A percentile compares a stretch with the other conserved stretches of the same genome.
These are phyloP conservation scores for Yarrowia yakushimensis DNA, from an alignment of 805 yeast genomes.

Conservation along the genomic window DNA sequence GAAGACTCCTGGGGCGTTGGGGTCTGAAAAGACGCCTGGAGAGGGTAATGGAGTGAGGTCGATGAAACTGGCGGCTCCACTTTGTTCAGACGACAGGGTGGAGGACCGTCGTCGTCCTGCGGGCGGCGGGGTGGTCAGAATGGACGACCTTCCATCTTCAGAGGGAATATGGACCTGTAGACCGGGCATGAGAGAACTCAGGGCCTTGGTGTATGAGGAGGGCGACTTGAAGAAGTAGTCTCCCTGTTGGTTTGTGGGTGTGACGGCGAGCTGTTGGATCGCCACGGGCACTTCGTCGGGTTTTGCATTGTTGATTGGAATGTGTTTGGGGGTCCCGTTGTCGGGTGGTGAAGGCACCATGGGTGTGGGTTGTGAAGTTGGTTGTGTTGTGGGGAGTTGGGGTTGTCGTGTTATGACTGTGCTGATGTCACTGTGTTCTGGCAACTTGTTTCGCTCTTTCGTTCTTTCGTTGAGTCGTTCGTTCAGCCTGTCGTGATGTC, in stretches of 20 bases:
- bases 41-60: conserved; percentile 33
- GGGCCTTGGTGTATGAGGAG: not conserved
- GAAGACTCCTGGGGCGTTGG: conserved; percentile 25
- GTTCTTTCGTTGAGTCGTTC: no score
- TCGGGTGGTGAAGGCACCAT: conserved; percentile 2
- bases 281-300: conserved; percentile 1
- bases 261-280: conserved; percentile 9
- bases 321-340: not conserved
- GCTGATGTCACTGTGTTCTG: no score
- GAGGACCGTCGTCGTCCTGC: not conserved
- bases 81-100: not conserved
- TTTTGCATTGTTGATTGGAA: not conserved
- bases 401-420: no score
- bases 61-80: conserved; percentile 25
- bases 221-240: conserved; percentile 19
- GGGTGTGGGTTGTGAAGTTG: not conserved
- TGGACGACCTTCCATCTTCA: not conserved
- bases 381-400: not conserved
- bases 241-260: conserved; percentile 18
- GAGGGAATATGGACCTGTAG: conserved; percentile 14
- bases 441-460: no score
- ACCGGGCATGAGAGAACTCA: not conserved
- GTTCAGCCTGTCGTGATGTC: no score
- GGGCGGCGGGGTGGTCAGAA: not conserved
- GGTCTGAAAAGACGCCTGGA: conserved; percentile 29